phyloP scores from a whole-genome alignment of 805 yeast species.

The Spathaspora sp. region DNA sequence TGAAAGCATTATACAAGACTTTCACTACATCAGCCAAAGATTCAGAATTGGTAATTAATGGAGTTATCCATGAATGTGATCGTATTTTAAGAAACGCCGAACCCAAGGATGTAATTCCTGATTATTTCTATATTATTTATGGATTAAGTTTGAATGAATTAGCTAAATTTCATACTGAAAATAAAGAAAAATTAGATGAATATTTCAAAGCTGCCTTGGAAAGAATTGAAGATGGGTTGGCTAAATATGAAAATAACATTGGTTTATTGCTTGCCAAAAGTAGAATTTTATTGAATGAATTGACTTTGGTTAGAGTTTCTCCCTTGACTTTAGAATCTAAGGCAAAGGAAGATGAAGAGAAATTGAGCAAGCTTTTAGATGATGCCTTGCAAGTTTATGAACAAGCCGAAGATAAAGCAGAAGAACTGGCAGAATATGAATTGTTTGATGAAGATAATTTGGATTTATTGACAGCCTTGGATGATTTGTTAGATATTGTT shows the following conservation, averaged over 20 bases:
- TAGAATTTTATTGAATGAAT: conserved; percentile 51
- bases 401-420: conserved; percentile 32
- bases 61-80: conserved; percentile 91
- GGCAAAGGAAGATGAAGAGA: conserved; percentile 27
- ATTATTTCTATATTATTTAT: conserved; percentile 67
- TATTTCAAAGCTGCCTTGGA: conserved; percentile 73
- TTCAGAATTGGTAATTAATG: conserved; percentile 66
- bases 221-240: conserved; percentile 58
- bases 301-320: conserved; percentile 57
- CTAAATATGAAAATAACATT: conserved; percentile 37
- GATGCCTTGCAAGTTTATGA: conserved; percentile 46
- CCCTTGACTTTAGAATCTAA: conserved; percentile 42
- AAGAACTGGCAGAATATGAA: conserved; percentile 19
- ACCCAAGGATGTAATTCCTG: conserved; percentile 23
- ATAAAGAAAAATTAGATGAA: conserved; percentile 37
- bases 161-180: conserved; percentile 49
- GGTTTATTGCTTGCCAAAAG: conserved; percentile 52
- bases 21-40: conserved; percentile 55
- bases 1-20: conserved; percentile 68
- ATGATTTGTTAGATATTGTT: conserved; percentile 66
- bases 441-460: conserved; percentile 40
- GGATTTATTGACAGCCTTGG: conserved; percentile 54
- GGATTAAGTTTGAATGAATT: conserved; percentile 67
- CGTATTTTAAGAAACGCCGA: conserved; percentile 53
- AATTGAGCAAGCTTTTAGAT: conserved; percentile 40